Percentiles rank a stretch among this genome's conserved stretches.
phyloP scores from a whole-genome alignment of 106 monocot genomes.

The Posidonia australis region DNA sequence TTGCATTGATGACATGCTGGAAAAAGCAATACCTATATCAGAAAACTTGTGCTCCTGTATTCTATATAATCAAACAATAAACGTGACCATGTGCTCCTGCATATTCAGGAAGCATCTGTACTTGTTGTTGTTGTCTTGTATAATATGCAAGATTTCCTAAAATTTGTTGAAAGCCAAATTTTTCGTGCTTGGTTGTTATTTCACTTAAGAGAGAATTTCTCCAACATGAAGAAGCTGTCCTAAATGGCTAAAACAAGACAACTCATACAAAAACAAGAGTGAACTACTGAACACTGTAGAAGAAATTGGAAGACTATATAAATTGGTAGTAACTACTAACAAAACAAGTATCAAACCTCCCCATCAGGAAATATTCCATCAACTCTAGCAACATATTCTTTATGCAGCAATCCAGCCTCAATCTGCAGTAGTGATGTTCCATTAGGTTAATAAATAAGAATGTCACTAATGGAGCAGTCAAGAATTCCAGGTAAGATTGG shows the following conservation, averaged over 20 bases:
- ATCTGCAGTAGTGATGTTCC: conserved; percentile 36
- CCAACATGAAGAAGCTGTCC: neutral
- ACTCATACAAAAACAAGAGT: neutral
- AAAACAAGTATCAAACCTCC: conserved; percentile 44
- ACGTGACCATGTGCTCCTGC: too few relatives aligned
- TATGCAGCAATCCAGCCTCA: conserved; percentile 58
- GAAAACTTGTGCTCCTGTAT: too few relatives aligned
- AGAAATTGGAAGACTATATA: too few relatives aligned
- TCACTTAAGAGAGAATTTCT: too few relatives aligned
- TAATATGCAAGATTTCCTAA: too few relatives aligned
- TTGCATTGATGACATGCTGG: conserved; percentile 77
- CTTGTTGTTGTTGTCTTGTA: too few relatives aligned
- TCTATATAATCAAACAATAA: too few relatives aligned
- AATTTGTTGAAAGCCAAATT: too few relatives aligned
- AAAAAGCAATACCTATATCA: conserved; percentile 10
- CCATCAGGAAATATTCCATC: conserved; percentile 76
- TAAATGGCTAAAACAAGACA: neutral
- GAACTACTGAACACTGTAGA: neutral
- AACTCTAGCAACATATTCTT: conserved; percentile 92
- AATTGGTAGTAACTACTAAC: neutral
- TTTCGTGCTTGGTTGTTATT: too few relatives aligned
- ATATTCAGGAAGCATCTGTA: too few relatives aligned
- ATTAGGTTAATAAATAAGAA: neutral
- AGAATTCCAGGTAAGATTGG: too few relatives aligned
- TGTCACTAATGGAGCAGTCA: too few relatives aligned